phyloP scores from a whole-genome alignment of 176 grass and related monocot genomes.

The Hsuehochloa calcarea region DNA sequence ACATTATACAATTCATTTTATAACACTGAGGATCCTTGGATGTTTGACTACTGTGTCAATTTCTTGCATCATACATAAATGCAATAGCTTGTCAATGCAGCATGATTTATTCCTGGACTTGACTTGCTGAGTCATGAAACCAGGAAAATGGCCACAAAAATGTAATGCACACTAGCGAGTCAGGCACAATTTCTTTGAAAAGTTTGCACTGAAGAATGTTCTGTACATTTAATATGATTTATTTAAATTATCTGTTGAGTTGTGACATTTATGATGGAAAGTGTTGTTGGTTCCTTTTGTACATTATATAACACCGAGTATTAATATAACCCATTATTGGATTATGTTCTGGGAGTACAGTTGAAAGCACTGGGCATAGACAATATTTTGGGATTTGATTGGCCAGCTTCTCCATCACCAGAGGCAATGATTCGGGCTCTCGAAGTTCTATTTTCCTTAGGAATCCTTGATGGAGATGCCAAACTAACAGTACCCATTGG shows the following conservation, averaged over 20 bases:
- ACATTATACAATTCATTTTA: neutral
- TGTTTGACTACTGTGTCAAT: neutral
- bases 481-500: constrained; percentile 88
- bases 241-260: neutral
- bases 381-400: constrained; percentile 98
- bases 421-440: constrained; percentile 90
- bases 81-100: neutral
- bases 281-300: neutral
- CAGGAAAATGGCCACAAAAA: neutral
- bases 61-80: constrained; percentile 2
- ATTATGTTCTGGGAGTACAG: constrained; percentile 43
- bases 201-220: constrained; percentile 5
- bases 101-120: neutral
- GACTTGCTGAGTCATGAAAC: constrained; percentile 2
- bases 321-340: neutral
- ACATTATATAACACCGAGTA: no score
- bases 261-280: constrained; percentile 7
- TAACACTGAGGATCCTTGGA: neutral
- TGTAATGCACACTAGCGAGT: neutral
- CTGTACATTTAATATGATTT: neutral
- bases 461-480: constrained; percentile 91
- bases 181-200: constrained; percentile 1
- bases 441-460: constrained; percentile 85
- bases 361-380: constrained; percentile 96
- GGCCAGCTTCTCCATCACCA: constrained; percentile 90